Base-by-base conservation (phyloP, 805 yeast species). In the Cephaloascus fragrans region DNA sequence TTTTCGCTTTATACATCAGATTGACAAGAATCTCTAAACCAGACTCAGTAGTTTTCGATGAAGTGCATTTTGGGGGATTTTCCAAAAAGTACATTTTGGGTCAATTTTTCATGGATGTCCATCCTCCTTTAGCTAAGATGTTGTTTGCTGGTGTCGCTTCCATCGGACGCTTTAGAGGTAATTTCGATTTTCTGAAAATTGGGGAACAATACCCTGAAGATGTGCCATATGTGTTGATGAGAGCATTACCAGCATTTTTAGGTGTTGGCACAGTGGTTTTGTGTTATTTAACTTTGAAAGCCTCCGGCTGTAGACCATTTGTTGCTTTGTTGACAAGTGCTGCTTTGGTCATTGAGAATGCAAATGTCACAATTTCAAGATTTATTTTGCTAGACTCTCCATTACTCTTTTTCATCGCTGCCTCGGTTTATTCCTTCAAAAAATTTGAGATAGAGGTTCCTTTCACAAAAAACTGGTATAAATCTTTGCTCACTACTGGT, bases 61-160 rank as follows among this genome's bases (percentile, higher is more conserved):
- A 90, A 59, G 93, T 84, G 32, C 95, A 85, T 60, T 93, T 93
- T 52, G 98, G 98, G 41, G 94, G 94, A n/a, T 93, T 90, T 62
- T 95, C 96, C 26, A 72, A 81, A 42, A 79, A 84, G 59, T 93
- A 88, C 62, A 70, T 79, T 39, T 58, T 62, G 39, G 84, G 86
- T 16, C 58, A 59, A 15, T 82, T 67, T 52, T 83, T 82, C 58
- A 69, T 82, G 73, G 89, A 80, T 55, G 81, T 77, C 34, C 84
- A 83, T 53, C 94, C 95, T 6, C 95, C 95, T 3, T 66, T 84
- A 47, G 83, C 84, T 31, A 78, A 82, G 52, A 72, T 84, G 79
- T 57, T 84, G 36, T 83, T 71, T 59, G 93, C 89, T 2, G 83
- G 80, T 37, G 73, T 83, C 39, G 86, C 75, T 1, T 57, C 71